Evolutionary conservation across 202 grass and related monocot species (phyloP).

Genomic region (Bolboschoenoplectus hybrid): DNA sequence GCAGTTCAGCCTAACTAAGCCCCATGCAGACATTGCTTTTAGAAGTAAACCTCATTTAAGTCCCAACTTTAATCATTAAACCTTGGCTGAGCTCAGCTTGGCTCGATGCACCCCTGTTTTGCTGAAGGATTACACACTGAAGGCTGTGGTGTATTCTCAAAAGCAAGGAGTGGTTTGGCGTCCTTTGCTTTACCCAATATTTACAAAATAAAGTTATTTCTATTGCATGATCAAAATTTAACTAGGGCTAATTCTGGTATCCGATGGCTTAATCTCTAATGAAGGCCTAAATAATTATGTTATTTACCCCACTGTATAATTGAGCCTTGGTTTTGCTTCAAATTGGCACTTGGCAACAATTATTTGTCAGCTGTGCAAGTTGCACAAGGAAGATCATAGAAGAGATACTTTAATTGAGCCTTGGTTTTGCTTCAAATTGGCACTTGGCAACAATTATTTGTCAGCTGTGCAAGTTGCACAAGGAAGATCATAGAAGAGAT

Average conservation of each 20-base stretch:
- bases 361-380: not conserved
- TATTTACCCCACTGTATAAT: not conserved
- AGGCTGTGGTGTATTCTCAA: not conserved
- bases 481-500: not conserved
- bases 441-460: not conserved
- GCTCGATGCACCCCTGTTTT: not conserved
- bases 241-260: not conserved
- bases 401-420: not conserved
- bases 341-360: constrained; percentile 1
- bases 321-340: not conserved
- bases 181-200: not conserved
- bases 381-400: not conserved
- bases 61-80: not conserved
- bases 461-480: not conserved
- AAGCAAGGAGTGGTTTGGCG: not conserved
- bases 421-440: not conserved
- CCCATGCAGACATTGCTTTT: not conserved
- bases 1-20: not conserved
- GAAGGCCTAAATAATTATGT: not conserved
- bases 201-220: not conserved
- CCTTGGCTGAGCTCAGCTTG: not conserved
- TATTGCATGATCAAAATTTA: not conserved
- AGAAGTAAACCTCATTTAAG: not conserved
- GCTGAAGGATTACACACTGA: not conserved
- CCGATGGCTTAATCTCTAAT: not conserved